Base-by-base conservation (phyloP, 129 eudicot species). In the Apium graveolens region DNA sequence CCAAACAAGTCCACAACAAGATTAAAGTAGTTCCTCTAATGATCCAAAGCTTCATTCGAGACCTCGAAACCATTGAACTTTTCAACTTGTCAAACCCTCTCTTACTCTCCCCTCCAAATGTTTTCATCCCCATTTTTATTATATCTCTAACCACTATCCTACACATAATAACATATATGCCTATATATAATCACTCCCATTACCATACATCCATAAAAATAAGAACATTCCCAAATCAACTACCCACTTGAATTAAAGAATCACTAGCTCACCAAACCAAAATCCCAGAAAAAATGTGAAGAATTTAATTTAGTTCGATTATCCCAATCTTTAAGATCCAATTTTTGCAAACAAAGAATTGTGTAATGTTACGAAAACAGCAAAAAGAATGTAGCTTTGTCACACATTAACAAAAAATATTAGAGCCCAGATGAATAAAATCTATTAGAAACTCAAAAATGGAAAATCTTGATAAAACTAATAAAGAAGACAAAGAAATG, bases 31-130 rank as follows among this genome's bases (percentile, higher is more conserved):
- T 86, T 29, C 90, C 93, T 68, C 95, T 86, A 13, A 93, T 83
- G 75, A 91, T 89, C 98, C 98, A 93, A 38, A 89, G 78, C 91
- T 93, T 93, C 93, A 85, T 85, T 76, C 83, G 85, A n/a, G 97
- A 90, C 85, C 87, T 81, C 1, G 89, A 87, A 45, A 82, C 87
- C 84, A 81, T 72, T 16, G 85, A 76, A 45, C 83, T 76, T 83
- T 80, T 91, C 82, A 88, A 27, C 83, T 88, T 93, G 80, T 89
- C 97, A 44, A 80, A 82, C 53, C 76, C 20, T 43, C 43, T 73
- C 74, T 87, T 87, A 39, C 85, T 83, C 20, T 80, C 86, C 7
- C 90, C 93, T 7, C 90, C 93, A 35, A 83, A 79, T 27, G 73
- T 84, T 77, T 89, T 87, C 46, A 89, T 73, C 77, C 97, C 95